Percentiles rank a stretch among this genome's conserved stretches.
These are phyloP conservation scores for Panicum hallii DNA, from an alignment of 202 grass and related monocot genomes.

Conservation along the genomic window DNA sequence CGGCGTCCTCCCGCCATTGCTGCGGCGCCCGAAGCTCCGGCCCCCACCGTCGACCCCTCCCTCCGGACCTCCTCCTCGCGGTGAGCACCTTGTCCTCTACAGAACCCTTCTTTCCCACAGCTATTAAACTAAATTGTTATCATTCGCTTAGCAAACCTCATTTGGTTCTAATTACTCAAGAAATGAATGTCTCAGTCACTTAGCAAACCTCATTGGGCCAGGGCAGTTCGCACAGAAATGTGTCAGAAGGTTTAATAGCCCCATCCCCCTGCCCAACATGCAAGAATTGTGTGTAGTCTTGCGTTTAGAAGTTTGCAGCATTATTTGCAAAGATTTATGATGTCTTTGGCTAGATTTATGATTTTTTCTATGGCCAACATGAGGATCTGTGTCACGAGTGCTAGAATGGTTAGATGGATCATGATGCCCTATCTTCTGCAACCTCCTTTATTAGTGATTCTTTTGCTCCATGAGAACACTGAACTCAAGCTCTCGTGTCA, in stretches of 20 bases:
- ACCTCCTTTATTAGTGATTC: neutral
- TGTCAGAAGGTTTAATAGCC: neutral
- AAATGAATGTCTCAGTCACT: too few relatives aligned
- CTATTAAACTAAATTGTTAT: too few relatives aligned
- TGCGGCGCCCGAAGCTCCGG: too few relatives aligned
- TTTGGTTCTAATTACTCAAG: too few relatives aligned
- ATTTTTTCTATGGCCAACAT: neutral
- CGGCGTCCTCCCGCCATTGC: too few relatives aligned
- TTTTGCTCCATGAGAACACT: neutral
- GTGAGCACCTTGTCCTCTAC: too few relatives aligned
- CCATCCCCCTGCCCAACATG: neutral
- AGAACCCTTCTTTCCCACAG: too few relatives aligned
- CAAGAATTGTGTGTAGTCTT: neutral
- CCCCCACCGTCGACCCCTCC: too few relatives aligned
- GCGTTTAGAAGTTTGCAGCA: neutral
- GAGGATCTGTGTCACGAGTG: neutral
- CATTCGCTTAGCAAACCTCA: too few relatives aligned
- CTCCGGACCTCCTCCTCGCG: too few relatives aligned
- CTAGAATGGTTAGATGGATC: neutral
- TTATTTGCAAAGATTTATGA: neutral
- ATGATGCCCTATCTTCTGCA: neutral
- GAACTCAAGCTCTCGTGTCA: neutral
- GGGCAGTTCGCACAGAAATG: too few relatives aligned
- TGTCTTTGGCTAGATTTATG: neutral
- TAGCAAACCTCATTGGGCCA: too few relatives aligned